phyloP scores from a whole-genome alignment of 2,329 filamentous ascomycete species.

The Fusarium drepaniforme region DNA sequence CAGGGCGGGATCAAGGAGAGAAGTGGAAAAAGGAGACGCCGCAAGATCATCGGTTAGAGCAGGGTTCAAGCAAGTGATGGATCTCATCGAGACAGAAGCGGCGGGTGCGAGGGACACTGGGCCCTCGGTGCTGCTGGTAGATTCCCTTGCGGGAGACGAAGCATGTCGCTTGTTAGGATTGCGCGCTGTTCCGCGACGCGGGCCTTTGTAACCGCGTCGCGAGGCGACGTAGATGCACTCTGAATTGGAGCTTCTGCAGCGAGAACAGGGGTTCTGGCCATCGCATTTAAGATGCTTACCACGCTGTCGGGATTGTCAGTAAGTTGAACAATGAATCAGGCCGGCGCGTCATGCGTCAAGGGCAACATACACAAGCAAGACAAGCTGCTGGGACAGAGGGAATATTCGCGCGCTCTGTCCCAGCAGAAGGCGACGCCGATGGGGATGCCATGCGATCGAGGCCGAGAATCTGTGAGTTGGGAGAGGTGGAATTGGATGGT shows the following conservation, averaged over 20 bases:
- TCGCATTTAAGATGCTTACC: constrained; percentile 83
- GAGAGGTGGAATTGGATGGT: constrained; percentile 40
- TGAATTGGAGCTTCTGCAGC: constrained; percentile 69
- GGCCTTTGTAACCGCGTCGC: constrained; percentile 79
- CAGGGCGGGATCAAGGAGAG: constrained; percentile 18
- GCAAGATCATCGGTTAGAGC: constrained; percentile 23
- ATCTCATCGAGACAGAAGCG: constrained; percentile 29
- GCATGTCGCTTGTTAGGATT: constrained; percentile 65
- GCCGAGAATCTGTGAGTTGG: constrained; percentile 34
- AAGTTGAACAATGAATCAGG: not conserved
- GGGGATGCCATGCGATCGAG: constrained; percentile 28
- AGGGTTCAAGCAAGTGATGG: constrained; percentile 26
- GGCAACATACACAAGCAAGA: constrained; percentile 64
- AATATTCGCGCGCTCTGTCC: constrained; percentile 46
- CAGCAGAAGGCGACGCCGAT: constrained; percentile 35
- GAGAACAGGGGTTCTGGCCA: constrained; percentile 75
- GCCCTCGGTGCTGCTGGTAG: constrained; percentile 42
- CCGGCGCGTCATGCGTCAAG: not conserved
- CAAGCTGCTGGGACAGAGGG: constrained; percentile 63
- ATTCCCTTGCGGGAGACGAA: constrained; percentile 51
- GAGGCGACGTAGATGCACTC: constrained; percentile 81
- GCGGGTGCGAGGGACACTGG: constrained; percentile 58
- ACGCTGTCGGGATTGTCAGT: constrained; percentile 54
- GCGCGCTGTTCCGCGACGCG: constrained; percentile 52
- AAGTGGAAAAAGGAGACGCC: constrained; percentile 37